Conservation (phyloP, 495 filamentous ascomycete species). For the Penicillium cataractarum region DNA sequence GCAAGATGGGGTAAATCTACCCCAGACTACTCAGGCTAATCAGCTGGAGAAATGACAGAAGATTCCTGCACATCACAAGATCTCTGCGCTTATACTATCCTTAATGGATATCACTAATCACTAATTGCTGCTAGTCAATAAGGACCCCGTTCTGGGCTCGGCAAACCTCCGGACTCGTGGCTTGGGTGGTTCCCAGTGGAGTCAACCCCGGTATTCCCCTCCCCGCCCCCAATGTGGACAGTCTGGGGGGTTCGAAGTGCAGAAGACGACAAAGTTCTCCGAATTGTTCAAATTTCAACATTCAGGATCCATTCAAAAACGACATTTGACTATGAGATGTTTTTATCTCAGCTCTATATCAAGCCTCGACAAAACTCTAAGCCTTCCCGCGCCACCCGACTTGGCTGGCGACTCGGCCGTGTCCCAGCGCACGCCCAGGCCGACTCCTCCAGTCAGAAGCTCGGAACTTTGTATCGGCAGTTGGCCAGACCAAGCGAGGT, state of each 20-base stretch:
- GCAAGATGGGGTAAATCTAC: neutral
- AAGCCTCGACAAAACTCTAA: neutral
- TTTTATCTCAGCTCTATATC: neutral
- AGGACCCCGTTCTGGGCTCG: neutral
- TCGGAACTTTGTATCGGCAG: slow-evolving; percentile 20
- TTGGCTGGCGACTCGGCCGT: slow-evolving; percentile 17
- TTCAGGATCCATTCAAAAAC: neutral
- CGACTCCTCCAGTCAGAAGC: slow-evolving; percentile 7
- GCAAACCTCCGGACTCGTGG: neutral
- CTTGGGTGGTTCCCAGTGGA: slow-evolving; percentile 3
- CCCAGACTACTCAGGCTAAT: neutral
- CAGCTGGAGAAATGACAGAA: neutral
- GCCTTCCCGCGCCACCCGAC: slow-evolving; percentile 15
- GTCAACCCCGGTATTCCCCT: slow-evolving; percentile 10
- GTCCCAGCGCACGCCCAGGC: neutral
- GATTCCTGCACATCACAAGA: neutral
- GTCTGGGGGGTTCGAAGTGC: neutral
- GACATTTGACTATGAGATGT: neutral
- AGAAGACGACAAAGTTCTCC: neutral
- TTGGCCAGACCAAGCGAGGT: slow-evolving; percentile 15
- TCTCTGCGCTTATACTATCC: neutral
- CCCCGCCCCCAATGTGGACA: slow-evolving; percentile 8
- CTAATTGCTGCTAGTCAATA: neutral
- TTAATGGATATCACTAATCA: too few relatives aligned
- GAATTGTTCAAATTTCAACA: neutral